These are phyloP conservation scores for Ustilaginoidea virens DNA, from an alignment of 2,329 filamentous ascomycete genomes.

Conservation along the genomic window DNA sequence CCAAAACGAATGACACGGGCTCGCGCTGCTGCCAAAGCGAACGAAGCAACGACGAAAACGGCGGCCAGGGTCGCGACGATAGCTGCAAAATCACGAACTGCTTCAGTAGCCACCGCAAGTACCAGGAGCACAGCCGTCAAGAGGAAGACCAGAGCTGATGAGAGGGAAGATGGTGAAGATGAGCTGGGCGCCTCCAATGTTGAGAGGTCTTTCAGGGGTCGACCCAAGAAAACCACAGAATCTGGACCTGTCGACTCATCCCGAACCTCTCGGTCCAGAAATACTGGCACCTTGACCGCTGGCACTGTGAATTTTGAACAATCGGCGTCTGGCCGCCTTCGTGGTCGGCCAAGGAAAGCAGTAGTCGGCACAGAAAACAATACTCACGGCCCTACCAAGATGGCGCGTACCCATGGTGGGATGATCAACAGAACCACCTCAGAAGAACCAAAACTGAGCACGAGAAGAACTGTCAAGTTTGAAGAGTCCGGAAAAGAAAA, in stretches of 20 bases:
- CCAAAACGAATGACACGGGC: slow-evolving; percentile 44
- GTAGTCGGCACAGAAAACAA: slow-evolving; percentile 10
- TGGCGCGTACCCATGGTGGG: not conserved
- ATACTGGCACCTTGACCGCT: too few species aligned
- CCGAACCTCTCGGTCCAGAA: not conserved
- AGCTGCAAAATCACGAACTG: slow-evolving; percentile 30
- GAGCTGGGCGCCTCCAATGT: slow-evolving; percentile 14
- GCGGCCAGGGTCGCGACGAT: slow-evolving; percentile 32
- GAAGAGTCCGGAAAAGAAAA: slow-evolving; percentile 53
- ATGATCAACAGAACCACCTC: slow-evolving; percentile 15
- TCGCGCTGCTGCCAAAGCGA: slow-evolving; percentile 26
- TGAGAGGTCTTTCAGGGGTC: slow-evolving; percentile 25
- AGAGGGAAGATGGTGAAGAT: slow-evolving; percentile 30
- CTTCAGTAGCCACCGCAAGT: slow-evolving; percentile 14
- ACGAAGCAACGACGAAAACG: slow-evolving; percentile 21
- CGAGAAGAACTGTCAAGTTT: slow-evolving; percentile 48
- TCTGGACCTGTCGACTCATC: not conserved
- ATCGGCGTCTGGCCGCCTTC: slow-evolving; percentile 8
- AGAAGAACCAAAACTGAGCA: slow-evolving; percentile 24
- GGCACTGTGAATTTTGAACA: slow-evolving; percentile 11
- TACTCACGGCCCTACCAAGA: slow-evolving; percentile 5
- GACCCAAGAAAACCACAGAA: slow-evolving; percentile 24
- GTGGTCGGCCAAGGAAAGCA: slow-evolving; percentile 29
- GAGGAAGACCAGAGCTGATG: slow-evolving; percentile 39
- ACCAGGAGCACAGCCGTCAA: slow-evolving; percentile 21